A percentile compares a stretch with the other conserved stretches of the same genome.
These are phyloP conservation scores for Phytopythium vexans DNA, from an alignment of 352 stramenopile species.

Conservation along the genomic window DNA sequence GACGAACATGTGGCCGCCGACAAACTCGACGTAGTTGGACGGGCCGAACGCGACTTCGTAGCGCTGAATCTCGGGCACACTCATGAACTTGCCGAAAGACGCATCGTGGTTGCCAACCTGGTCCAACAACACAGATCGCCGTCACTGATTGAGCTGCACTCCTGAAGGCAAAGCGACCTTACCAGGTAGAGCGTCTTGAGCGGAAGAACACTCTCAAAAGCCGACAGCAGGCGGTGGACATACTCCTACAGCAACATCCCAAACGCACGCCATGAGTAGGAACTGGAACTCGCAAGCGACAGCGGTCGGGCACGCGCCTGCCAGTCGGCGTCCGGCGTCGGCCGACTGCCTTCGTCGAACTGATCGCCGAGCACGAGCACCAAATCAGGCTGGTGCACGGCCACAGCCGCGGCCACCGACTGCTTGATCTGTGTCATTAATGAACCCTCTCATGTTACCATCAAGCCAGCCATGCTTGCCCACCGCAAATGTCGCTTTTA, in stretches of 20 bases:
- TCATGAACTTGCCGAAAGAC: conserved; percentile 55
- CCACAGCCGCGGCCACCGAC: conserved; percentile 34
- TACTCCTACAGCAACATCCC: conserved; percentile 33
- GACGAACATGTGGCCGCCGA: conserved; percentile 56
- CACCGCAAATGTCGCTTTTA: too few relatives aligned
- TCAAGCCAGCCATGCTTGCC: too few relatives aligned
- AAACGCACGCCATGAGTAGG: background rate
- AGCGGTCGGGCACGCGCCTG: conserved; percentile 21
- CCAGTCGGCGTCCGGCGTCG: conserved; percentile 47
- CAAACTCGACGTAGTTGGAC: conserved; percentile 45
- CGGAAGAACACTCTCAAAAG: conserved; percentile 29
- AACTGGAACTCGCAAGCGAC: background rate
- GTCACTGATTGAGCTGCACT: background rate
- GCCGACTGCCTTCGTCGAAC: conserved; percentile 61
- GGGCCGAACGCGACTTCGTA: conserved; percentile 60
- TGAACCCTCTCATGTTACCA: conserved; percentile 2
- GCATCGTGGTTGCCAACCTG: conserved; percentile 79
- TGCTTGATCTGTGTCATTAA: conserved; percentile 25
- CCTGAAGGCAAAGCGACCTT: background rate
- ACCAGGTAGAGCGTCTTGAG: conserved; percentile 63
- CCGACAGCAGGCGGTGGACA: conserved; percentile 38
- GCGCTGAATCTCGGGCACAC: conserved; percentile 32
- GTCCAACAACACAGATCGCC: background rate
- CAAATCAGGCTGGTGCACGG: conserved; percentile 48
- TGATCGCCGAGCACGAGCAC: conserved; percentile 72